Evolutionary conservation across 2,329 filamentous ascomycete genomes (phyloP).

Genomic region (Claviceps spartinae): DNA sequence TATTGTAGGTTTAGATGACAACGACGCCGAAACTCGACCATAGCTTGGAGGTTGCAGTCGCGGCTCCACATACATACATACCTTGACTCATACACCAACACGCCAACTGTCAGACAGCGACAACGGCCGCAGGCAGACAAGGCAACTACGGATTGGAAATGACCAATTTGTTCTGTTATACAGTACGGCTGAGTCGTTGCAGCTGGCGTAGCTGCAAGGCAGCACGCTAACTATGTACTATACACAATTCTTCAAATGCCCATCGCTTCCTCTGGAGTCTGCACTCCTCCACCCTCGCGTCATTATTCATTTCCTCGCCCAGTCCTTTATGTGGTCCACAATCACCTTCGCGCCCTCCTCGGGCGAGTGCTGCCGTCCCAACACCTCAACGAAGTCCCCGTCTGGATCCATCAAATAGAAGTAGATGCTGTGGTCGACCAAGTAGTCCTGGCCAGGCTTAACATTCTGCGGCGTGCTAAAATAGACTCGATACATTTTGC

Average conservation of each 20-base stretch:
- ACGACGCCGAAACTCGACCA: too few relatives aligned
- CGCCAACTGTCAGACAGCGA: too few relatives aligned
- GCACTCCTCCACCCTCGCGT: neutral
- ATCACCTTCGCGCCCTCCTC: slow-evolving; percentile 77
- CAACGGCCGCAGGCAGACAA: neutral
- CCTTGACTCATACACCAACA: too few relatives aligned
- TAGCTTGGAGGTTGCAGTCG: too few relatives aligned
- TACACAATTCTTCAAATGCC: neutral
- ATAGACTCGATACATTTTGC: slow-evolving; percentile 93
- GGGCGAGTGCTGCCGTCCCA: slow-evolving; percentile 87
- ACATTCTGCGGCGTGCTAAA: slow-evolving; percentile 86
- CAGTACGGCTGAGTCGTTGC: neutral
- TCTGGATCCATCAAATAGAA: slow-evolving; percentile 99
- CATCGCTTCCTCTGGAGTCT: neutral
- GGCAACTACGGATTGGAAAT: too few relatives aligned
- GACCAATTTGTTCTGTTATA: neutral
- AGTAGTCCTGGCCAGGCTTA: slow-evolving; percentile 85
- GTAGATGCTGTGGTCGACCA: slow-evolving; percentile 98
- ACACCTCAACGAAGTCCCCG: slow-evolving; percentile 93
- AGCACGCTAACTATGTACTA: neutral
- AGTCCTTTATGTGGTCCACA: slow-evolving; percentile 64
- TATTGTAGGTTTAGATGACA: too few relatives aligned
- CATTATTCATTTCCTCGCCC: slow-evolving; percentile 12
- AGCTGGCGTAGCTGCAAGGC: neutral
- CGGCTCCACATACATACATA: too few relatives aligned